Evolutionary conservation across 1,284 basidiomycete genomes (phyloP), one percentile per base, ranked within the genome.

Genomic region (Hortiboletus rubellus): DNA sequence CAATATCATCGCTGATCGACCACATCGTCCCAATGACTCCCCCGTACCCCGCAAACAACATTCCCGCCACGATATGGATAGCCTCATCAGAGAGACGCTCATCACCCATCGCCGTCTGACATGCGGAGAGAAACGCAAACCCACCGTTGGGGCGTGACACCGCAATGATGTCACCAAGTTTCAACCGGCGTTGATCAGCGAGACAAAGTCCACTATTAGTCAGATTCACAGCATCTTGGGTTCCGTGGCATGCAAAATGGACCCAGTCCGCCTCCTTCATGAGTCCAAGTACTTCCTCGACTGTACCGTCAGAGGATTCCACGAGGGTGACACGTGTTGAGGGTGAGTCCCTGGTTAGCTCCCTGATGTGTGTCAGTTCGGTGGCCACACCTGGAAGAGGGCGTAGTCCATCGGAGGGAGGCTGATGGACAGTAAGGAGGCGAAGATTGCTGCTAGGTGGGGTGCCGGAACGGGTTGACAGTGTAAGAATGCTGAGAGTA

Each of bases 11-110:
- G 2, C 40, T 50, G 41, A 61, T 62, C n/a, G 60, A 49, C 60
- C 60, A 62, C 55, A 54, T 59, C 22, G 60, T 62, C 3, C 58
- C 58, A 5, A 60, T 24, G 1, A 60, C 52, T 1, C 48, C 44
- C 2, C 38, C 48, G 11, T 52, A 59, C 7, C 58, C 58, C 8
- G 58, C 57, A 42, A 59, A 58, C 24, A 59, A 40, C 57, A 59
- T 59, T 1, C 55, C 54, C 15, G 56, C 56, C 3, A 47, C 42
- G 24, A 57, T 43, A 44, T 57, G 55, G 30, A 57, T 47, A 8
- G 55, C 48, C 12, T 58, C 57, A 10, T 58, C 57, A 4, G 49
- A 40, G 7, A 59, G 45, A 14, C 15, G 31, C 49, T 38, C 37
- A 18, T 58, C 57, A 17, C 57, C 57, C n/a, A 11, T 58, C 22